These are phyloP conservation scores for Polygonum maritimum DNA, from an alignment of 148 eudicot species.

Conservation along the genomic window DNA sequence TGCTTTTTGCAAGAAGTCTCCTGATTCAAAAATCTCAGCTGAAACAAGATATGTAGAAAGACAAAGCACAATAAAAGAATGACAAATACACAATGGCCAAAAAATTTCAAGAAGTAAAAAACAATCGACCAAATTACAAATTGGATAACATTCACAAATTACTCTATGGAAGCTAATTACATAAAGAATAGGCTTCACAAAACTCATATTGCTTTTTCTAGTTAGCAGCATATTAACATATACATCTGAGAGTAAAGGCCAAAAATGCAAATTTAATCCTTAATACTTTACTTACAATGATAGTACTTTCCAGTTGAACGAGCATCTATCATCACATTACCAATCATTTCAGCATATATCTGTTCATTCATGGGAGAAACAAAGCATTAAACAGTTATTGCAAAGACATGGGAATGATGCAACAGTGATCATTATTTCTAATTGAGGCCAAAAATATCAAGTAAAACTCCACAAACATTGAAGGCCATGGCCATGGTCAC, in stretches of 20 bases:
- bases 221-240: not conserved
- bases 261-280: not conserved
- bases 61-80: not conserved
- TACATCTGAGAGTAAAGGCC: not conserved
- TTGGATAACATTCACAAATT: not conserved
- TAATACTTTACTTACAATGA: slow-evolving; percentile 57
- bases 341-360: slow-evolving; percentile 98
- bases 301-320: slow-evolving; percentile 98
- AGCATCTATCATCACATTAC: slow-evolving; percentile 97
- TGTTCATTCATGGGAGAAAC: slow-evolving; percentile 19
- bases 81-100: not conserved
- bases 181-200: not conserved
- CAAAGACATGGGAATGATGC: not conserved
- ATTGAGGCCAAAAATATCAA: not conserved
- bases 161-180: not conserved
- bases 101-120: not conserved
- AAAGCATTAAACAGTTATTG: not conserved
- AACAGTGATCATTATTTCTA: not conserved
- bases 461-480: not conserved
- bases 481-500: not conserved
- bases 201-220: not conserved
- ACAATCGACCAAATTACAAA: not conserved
- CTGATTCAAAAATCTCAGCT: not conserved
- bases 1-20: too few relatives aligned
- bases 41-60: not conserved